Percentiles rank a stretch among this genome's conserved stretches.
Conservation (phyloP, 75 land plant genomes). For the Isoetes taiwanensis region DNA sequence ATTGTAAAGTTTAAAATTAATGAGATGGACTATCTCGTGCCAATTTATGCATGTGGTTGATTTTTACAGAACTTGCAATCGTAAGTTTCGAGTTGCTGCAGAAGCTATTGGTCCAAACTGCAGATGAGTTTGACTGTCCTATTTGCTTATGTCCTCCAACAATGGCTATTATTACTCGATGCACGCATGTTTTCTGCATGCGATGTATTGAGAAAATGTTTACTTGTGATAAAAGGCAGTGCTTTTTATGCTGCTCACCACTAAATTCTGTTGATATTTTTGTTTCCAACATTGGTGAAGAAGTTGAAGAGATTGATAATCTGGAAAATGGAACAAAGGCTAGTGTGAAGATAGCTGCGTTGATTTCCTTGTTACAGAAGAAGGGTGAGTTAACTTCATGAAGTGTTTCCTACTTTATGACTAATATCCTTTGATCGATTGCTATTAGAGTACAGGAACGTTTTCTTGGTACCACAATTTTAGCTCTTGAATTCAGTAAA, state of each 20-base stretch:
- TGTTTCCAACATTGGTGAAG: slow-evolving; percentile 26
- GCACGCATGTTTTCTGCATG: slow-evolving; percentile 83
- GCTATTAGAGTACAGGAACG: too few species aligned
- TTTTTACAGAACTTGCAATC: neutral
- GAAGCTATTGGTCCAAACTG: slow-evolving; percentile 64
- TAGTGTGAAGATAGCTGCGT: slow-evolving; percentile 58
- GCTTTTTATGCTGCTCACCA: slow-evolving; percentile 68
- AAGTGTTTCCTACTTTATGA: too few species aligned
- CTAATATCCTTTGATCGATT: too few species aligned
- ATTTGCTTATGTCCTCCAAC: slow-evolving; percentile 81
- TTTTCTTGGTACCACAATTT: too few species aligned
- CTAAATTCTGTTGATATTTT: slow-evolving; percentile 51
- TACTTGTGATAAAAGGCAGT: slow-evolving; percentile 36
- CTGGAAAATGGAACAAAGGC: slow-evolving; percentile 3
- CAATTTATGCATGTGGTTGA: neutral
- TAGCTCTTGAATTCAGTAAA: too few species aligned
- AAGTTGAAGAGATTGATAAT: slow-evolving; percentile 13
- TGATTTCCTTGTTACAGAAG: slow-evolving; percentile 34
- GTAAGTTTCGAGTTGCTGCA: slow-evolving; percentile 53
- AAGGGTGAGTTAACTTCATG: slow-evolving; percentile 35
- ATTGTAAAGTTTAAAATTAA: neutral
- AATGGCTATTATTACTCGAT: slow-evolving; percentile 57
- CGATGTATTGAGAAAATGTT: slow-evolving; percentile 63
- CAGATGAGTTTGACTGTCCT: slow-evolving; percentile 96
- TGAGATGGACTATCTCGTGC: neutral